Conservation (phyloP, 306 rosid species). For the Trifolium subterraneum region DNA sequence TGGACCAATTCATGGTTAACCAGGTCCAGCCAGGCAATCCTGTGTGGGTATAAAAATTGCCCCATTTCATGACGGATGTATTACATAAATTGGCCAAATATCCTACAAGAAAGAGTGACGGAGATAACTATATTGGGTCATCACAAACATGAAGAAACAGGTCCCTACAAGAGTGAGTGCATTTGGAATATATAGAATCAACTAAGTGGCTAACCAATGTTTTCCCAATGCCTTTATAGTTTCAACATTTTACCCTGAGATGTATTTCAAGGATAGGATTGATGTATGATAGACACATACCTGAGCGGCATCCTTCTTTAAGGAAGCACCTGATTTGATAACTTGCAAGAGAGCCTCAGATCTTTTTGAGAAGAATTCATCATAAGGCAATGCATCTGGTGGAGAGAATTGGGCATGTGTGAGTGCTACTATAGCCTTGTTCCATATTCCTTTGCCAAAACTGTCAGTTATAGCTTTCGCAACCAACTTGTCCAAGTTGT, state of each 20-base stretch:
- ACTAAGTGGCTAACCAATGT: not conserved
- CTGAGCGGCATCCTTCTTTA: constrained; percentile 63
- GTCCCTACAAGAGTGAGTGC: constrained; percentile 19
- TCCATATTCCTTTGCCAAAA: constrained; percentile 92
- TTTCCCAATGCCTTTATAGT: not conserved
- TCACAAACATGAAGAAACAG: constrained; percentile 6
- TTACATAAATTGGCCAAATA: constrained; percentile 6
- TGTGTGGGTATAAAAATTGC: constrained; percentile 2
- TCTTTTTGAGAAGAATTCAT: constrained; percentile 80
- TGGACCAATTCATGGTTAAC: constrained; percentile 20
- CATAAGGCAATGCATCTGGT: constrained; percentile 88
- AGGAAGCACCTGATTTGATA: constrained; percentile 66
- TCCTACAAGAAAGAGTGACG: not conserved
- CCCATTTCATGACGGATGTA: not conserved
- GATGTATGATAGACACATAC: constrained; percentile 42
- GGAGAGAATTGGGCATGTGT: constrained; percentile 96
- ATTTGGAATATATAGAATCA: constrained; percentile 11
- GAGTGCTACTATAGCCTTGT: constrained; percentile 80
- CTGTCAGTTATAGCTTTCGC: constrained; percentile 79
- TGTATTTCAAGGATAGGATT: constrained; percentile 10
- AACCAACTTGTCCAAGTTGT: constrained; percentile 83
- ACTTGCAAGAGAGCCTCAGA: constrained; percentile 78
- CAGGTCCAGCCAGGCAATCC: not conserved
- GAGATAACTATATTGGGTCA: not conserved
- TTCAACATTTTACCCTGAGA: not conserved